Evolutionary conservation across 495 filamentous ascomycete genomes (phyloP), one percentile per base, ranked within the genome.

Genomic region (Viridothelium virens): DNA sequence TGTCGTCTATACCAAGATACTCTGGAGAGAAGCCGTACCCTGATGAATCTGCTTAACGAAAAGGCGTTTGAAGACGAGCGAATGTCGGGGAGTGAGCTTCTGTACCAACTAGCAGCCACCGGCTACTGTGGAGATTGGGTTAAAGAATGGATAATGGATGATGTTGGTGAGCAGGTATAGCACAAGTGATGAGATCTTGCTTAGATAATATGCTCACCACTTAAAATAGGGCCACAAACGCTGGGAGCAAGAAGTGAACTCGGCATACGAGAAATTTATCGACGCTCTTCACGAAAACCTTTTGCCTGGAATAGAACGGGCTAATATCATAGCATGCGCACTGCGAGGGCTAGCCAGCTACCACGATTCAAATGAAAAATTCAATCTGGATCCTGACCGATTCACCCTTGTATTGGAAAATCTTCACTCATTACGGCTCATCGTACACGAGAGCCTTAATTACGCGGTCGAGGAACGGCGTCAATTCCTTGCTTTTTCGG

Each of bases 81-180:
- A 68, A 83, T 83, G 53, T 80, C 83, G 69, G 87, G 95, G 62
- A 83, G 89, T 1, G 86, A 91, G 61, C 90, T 88, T 16, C 75
- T 93, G 38, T 96, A 91, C 75, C 92, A 97, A 73, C 81, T 95
- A 1, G 89, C 92, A 10, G 85, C 89, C 7, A 96, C 92, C 6
- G 92, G 92, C 0, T 82, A 92, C 74, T 92, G 90, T 31, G 88
- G 87, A 69, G 82, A 85, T 31, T 81, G 84, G 33, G 79, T 97
- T 63, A 85, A 83, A 70, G 94, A 97, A 73, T 98, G 96, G 85
- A 77, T 98, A 2, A 85, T 92, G 4, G 93, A 97, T 76, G 88
- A 89, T 68, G 77, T 98, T 37, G 85, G 85, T 37, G 94, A 97
- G 70, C 82, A 91, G 70, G 92, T 94, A 82, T 67, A 47, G 25